phyloP scores from a whole-genome alignment of 306 rosid genomes.

The Castanea mollissima region DNA sequence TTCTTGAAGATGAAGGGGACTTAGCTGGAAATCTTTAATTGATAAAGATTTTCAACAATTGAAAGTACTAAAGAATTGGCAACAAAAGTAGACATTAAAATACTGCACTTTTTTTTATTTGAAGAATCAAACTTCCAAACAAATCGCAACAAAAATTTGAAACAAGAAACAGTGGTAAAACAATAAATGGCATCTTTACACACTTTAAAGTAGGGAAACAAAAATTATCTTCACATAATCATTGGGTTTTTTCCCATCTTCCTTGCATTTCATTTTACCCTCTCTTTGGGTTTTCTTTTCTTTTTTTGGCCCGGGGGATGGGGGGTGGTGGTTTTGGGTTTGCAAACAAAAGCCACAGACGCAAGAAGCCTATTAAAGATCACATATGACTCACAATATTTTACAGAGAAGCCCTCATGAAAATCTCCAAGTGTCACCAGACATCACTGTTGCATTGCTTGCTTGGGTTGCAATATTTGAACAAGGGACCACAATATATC shows the following conservation, averaged over 20 bases:
- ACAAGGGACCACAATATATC: slow-evolving; percentile 95
- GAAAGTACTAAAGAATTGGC: not conserved
- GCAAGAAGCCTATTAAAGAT: slow-evolving; percentile 10
- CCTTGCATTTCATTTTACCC: slow-evolving; percentile 13
- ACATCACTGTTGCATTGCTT: slow-evolving; percentile 31
- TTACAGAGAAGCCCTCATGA: slow-evolving; percentile 31
- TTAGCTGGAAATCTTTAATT: not conserved
- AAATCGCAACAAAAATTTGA: slow-evolving; percentile 16
- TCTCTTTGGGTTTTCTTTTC: not conserved
- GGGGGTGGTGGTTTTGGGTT: not conserved
- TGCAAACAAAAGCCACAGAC: slow-evolving; percentile 1
- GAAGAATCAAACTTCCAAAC: slow-evolving; percentile 19
- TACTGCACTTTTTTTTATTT: slow-evolving; percentile 4
- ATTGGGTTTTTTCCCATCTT: not conserved
- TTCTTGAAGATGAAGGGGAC: not conserved
- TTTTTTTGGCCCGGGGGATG: not conserved
- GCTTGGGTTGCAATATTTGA: slow-evolving; percentile 81
- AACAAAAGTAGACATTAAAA: not conserved
- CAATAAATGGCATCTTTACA: slow-evolving; percentile 26
- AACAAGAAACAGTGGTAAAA: not conserved
- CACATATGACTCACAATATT: slow-evolving; percentile 28
- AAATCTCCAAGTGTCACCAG: slow-evolving; percentile 23
- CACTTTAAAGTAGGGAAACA: slow-evolving; percentile 13
- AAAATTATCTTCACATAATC: slow-evolving; percentile 17
- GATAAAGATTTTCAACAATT: not conserved